A percentile compares a stretch with the other conserved stretches of the same genome.
Conservation (phyloP, 495 filamentous ascomycete species). For the Neurospora intermedia region DNA sequence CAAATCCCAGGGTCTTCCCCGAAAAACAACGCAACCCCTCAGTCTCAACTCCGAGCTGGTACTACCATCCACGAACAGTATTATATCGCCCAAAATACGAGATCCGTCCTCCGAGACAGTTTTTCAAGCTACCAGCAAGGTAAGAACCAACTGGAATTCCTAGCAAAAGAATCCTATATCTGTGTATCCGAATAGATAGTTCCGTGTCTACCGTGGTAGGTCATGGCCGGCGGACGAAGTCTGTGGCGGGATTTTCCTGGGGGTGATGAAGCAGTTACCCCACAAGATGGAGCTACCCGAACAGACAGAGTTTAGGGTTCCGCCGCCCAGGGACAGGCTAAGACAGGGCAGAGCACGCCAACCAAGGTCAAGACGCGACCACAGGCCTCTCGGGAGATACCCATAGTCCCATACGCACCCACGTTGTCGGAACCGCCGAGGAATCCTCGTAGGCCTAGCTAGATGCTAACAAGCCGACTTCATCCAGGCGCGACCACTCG, state of each 20-base stretch:
- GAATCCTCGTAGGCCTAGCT: neutral
- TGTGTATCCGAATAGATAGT: neutral
- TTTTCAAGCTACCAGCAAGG: neutral
- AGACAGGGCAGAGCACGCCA: neutral
- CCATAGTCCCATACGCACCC: neutral
- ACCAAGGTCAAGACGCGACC: neutral
- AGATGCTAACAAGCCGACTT: neutral
- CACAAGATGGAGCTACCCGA: neutral
- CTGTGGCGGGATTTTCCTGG: neutral
- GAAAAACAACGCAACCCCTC: neutral
- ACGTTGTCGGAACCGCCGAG: neutral
- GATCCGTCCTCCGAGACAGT: neutral
- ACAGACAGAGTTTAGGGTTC: neutral
- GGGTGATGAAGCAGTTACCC: neutral
- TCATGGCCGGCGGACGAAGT: neutral
- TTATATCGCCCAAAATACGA: neutral
- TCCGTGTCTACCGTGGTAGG: neutral
- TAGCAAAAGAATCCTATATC: neutral
- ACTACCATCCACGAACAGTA: neutral
- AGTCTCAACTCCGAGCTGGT: neutral
- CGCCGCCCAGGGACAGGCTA: neutral
- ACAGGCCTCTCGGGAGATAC: neutral
- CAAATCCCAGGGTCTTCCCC: neutral
- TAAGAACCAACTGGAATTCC: neutral
- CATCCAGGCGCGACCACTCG: neutral